Evolutionary conservation across 768 basidiomycete genomes (phyloP), one percentile per base, ranked within the genome.

Genomic region (Wakefieldia striispora): DNA sequence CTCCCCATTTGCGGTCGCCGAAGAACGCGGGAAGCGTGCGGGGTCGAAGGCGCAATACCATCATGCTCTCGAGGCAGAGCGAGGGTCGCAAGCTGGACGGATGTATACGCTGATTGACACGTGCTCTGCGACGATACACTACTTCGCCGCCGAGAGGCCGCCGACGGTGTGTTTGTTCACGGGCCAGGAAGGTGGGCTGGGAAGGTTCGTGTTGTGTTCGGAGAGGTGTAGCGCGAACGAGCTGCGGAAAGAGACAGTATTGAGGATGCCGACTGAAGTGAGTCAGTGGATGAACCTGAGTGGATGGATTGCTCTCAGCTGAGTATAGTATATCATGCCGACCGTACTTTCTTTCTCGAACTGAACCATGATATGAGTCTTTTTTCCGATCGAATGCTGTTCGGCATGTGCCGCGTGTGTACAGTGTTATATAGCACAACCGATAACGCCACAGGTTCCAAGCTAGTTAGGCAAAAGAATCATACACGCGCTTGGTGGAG

Each of bases 131-230:
- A 52, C 56, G 8, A 27, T 61, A 9, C 61, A 61, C 23, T 61
- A 61, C 36, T 61, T 61, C 31, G 12, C 33, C 3, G 59, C 59
- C 0, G 16, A 38, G 8, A 47, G 39, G 10, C 56, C 59, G 3
- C 59, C 59, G 13, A 61, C 59, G 7, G 59, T 61, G 20, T 60
- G 59, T 24, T 36, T 61, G 19, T 61, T 50, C 17, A 45, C 59
- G 1, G 59, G 59, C 27, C 49, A 55, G n/a, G 59, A 61, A 21
- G 59, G 59, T 1, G 59, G 59, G 23, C 29, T 61, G 10, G 59
- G 59, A 17, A 36, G 59, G 36, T 61, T 54, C 43, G 59, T 61
- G 29, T 35, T 61, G 40, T 61, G 59, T 39, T 61, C 59, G 39
- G 59, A 61, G 49, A 58, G 10, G 11, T 61, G 59, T 19, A 5